phyloP scores from a whole-genome alignment of 2,329 filamentous ascomycete species.

The Neospermospora avenae region DNA sequence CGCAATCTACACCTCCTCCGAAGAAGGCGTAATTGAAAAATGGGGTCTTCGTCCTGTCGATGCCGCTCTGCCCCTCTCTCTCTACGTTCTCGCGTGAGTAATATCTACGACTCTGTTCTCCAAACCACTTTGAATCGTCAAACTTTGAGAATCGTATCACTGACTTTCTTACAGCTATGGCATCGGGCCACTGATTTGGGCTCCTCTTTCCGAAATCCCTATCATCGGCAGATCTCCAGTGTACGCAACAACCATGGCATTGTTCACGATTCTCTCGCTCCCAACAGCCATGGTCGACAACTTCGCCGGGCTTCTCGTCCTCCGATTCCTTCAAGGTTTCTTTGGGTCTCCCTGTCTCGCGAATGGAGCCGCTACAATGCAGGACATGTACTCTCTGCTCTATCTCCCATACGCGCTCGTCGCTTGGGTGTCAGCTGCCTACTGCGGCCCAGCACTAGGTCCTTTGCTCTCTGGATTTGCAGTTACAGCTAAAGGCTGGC shows the following conservation, averaged over 20 bases:
- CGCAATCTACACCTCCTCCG: conserved; percentile 46
- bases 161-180: conserved; percentile 42
- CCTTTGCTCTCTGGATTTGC: conserved; percentile 59
- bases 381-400: conserved; percentile 53
- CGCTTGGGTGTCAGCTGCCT: conserved; percentile 54
- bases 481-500: conserved; percentile 55
- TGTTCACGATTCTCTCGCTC: conserved; percentile 66
- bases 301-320: conserved; percentile 60
- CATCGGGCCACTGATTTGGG: conserved; percentile 61
- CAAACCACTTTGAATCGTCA: too few species aligned
- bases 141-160: too few species aligned
- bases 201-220: conserved; percentile 65
- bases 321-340: conserved; percentile 64
- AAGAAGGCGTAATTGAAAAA: conserved; percentile 45
- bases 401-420: conserved; percentile 56
- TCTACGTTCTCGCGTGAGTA: conserved; percentile 56
- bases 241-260: conserved; percentile 64
- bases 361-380: conserved; percentile 51
- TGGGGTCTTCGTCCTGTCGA: conserved; percentile 52
- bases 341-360: conserved; percentile 64
- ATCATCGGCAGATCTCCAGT: conserved; percentile 64
- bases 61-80: conserved; percentile 55
- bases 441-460: conserved; percentile 53
- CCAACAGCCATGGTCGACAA: conserved; percentile 61
- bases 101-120: too few species aligned